Percentiles rank a stretch among this genome's conserved stretches.
phyloP scores from a whole-genome alignment of 257 asterid species.

The Solanum megistacrolobum region DNA sequence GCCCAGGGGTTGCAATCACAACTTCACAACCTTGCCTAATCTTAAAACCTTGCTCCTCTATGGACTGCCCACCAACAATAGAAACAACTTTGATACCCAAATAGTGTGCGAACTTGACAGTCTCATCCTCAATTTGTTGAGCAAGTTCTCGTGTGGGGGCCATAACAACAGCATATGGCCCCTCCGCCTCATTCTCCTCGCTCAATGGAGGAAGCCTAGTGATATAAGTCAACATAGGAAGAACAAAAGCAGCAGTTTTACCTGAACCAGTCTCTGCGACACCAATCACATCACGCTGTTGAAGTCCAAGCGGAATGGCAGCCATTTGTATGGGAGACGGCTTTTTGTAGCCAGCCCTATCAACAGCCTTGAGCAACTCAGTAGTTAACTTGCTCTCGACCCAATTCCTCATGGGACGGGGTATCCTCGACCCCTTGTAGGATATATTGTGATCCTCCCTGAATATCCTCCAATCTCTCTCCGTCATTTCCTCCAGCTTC shows the following conservation, averaged over 20 bases:
- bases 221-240: slow-evolving; percentile 47
- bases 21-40: slow-evolving; percentile 53
- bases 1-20: slow-evolving; percentile 54
- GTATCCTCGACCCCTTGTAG: slow-evolving; percentile 50
- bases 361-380: slow-evolving; percentile 42
- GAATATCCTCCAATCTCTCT: slow-evolving; percentile 3
- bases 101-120: slow-evolving; percentile 32
- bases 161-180: not conserved
- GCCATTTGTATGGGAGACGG: slow-evolving; percentile 47
- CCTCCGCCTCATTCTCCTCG: slow-evolving; percentile 37
- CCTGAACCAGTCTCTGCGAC: slow-evolving; percentile 56
- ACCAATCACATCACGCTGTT: slow-evolving; percentile 27
- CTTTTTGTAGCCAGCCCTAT: slow-evolving; percentile 41
- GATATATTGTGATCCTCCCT: slow-evolving; percentile 3
- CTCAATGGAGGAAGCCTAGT: slow-evolving; percentile 39
- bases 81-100: slow-evolving; percentile 48
- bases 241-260: slow-evolving; percentile 57
- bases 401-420: slow-evolving; percentile 61
- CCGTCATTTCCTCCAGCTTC: slow-evolving; percentile 6
- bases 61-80: slow-evolving; percentile 51
- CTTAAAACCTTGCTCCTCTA: slow-evolving; percentile 46
- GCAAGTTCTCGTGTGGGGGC: not conserved
- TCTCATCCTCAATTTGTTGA: slow-evolving; percentile 3
- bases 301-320: slow-evolving; percentile 5
- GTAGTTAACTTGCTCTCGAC: slow-evolving; percentile 30